Conservation (phyloP, 257 asterid genomes). For the Solanum raphanifolium region DNA sequence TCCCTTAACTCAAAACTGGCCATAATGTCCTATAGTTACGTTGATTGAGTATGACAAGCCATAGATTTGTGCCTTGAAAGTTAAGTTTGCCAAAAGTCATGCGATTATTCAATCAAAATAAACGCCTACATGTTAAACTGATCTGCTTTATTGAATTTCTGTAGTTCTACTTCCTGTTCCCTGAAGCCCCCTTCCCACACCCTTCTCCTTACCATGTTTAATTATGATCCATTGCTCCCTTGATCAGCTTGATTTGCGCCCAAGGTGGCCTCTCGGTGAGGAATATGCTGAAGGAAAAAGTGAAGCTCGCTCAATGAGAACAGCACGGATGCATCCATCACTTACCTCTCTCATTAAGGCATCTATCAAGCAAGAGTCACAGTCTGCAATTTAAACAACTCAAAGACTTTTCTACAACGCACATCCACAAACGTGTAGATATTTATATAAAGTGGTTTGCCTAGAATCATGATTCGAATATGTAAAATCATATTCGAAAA, state of each 20-base stretch:
- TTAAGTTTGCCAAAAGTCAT: not conserved
- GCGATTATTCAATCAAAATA: not conserved
- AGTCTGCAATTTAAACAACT: slow-evolving; percentile 7
- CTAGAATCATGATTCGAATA: not conserved
- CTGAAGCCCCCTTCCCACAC: not conserved
- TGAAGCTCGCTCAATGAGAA: slow-evolving; percentile 75
- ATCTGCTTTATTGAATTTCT: not conserved
- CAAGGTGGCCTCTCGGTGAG: slow-evolving; percentile 97
- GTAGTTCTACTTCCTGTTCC: not conserved
- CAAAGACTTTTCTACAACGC: not conserved
- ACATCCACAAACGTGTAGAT: not conserved
- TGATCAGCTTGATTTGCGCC: slow-evolving; percentile 80
- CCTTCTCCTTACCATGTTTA: not conserved
- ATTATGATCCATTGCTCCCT: not conserved
- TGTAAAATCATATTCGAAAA: not conserved
- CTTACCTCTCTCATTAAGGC: slow-evolving; percentile 83
- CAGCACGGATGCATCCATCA: slow-evolving; percentile 85
- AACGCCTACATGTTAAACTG: not conserved
- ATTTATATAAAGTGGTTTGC: not conserved
- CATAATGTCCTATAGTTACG: not conserved
- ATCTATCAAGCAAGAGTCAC: slow-evolving; percentile 24
- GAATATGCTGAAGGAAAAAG: slow-evolving; percentile 82
- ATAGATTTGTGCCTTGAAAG: not conserved
- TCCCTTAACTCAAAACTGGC: not conserved
- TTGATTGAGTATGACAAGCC: not conserved